Conservation (phyloP, 805 yeast species). For the Yamadazyma philogaea region DNA sequence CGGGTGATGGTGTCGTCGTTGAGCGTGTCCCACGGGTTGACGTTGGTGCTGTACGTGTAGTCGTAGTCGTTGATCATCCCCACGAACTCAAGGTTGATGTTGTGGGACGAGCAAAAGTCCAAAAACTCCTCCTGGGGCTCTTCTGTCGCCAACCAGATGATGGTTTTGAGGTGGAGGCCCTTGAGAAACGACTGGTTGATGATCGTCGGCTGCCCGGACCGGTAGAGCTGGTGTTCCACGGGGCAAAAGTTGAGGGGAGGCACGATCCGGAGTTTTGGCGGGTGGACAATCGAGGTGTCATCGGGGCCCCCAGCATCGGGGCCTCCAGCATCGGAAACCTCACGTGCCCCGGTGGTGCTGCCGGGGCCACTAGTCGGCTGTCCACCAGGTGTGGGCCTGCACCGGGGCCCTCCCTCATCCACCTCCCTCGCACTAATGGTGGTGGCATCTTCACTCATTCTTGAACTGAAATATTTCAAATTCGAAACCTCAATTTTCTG, state of each 20-base stretch:
- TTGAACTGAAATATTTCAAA: background rate
- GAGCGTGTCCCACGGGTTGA: slow-evolving; percentile 94
- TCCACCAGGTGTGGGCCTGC: background rate
- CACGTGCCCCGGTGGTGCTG: too few species aligned
- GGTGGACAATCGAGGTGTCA: slow-evolving; percentile 30
- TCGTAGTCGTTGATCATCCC: slow-evolving; percentile 68
- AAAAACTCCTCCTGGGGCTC: slow-evolving; percentile 89
- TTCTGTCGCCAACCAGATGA: slow-evolving; percentile 92
- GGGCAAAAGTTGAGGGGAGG: slow-evolving; percentile 97
- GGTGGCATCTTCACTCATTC: background rate
- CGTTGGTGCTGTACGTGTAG: slow-evolving; percentile 43
- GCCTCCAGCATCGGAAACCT: too few species aligned
- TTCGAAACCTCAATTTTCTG: background rate
- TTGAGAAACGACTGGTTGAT: slow-evolving; percentile 83
- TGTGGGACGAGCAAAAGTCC: slow-evolving; percentile 71
- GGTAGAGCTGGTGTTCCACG: slow-evolving; percentile 79
- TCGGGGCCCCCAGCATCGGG: background rate
- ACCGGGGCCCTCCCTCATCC: background rate
- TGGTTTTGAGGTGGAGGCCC: slow-evolving; percentile 69
- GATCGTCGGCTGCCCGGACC: slow-evolving; percentile 95
- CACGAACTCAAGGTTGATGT: slow-evolving; percentile 76
- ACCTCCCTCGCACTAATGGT: background rate
- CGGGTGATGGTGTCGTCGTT: slow-evolving; percentile 77
- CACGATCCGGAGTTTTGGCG: slow-evolving; percentile 68
- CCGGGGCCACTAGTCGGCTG: background rate